Evolutionary conservation across 129 eudicot species (phyloP), one percentile per base, ranked within the genome.

Genomic region (Dittrichia graveolens): DNA sequence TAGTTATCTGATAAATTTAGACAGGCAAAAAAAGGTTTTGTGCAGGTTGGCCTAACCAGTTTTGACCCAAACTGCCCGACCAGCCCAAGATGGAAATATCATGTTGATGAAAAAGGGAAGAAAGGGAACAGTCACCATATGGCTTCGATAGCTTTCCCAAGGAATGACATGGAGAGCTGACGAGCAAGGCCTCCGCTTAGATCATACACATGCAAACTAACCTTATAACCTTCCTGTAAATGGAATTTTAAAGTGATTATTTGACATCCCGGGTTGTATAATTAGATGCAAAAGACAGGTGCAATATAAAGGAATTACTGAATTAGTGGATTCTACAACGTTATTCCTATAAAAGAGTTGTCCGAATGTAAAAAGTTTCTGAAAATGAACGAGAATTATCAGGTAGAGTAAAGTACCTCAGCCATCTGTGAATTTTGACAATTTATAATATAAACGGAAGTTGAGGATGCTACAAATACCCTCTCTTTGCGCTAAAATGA

Each of bases 131-230:
- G 6, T 75, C 63, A 70, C 96, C 96, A 92, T 81, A 92, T 87
- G 52, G 82, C 98, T 85, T 92, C 98, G 59, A 92, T 92, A 50
- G 85, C 86, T 79, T 89, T 92, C 48, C 98, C 98, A 19, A 92
- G 78, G 74, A 92, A 89, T 35, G 95, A 79, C 69, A 85, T 85
- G 13, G 98, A 92, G 46, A 92, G 82, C 58, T 92, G 98, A 15
- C 95, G 91, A 67, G 98, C 98, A 46, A 89, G 72, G 15, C 98
- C 98, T 44, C 84, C 87, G 67, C 98, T 92, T 59, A 92, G 66
- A 74, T 92, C 98, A 68, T 92, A 92, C 7, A 79, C 90, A 57
- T 92, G 86, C 79, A 92, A 79, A 24, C 72, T 63, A 38, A 92
- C 98, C 75, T 84, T 89, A 76, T 85, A 62, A 46, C 86, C 87